Base-by-base conservation (phyloP, 257 asterid species). In the Lavandula angustifolia region DNA sequence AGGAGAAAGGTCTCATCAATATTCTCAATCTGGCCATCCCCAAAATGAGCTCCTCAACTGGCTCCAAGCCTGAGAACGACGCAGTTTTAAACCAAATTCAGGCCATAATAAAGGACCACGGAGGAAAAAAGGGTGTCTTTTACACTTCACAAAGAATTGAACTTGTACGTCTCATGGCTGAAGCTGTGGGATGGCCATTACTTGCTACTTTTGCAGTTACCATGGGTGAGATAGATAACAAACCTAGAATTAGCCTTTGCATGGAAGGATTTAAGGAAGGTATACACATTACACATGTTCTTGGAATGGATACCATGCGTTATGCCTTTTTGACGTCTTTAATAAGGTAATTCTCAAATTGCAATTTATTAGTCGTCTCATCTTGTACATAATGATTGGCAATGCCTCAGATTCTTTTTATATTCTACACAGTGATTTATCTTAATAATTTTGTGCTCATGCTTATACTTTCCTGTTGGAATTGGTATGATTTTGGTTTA, bases 301-400 rank as follows among this genome's bases (percentile, higher is more conserved):
- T 94, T 63, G 92, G 92, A 80, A 94, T 94, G 98, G 99, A 94
- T 79, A 94, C 98, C 42, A 94, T 87, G 95, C 96, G 99, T 75
- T 94, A 94, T 60, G 99, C 99, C 57, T 85, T 90, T 61, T 82
- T 94, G 76, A 88, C 97, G 41, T 90, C 97, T 64, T 84, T 94
- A 78, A 84, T 94, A 64, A 83, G 99, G 99, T 85, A 86, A 79
- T 61, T 70, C 61, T 38, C 48, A 52, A 46, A 63, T 69, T 44
- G 37, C 53, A 52, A 38, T 35, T 16, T 54, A 32, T 22, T 64
- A 53, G 38, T 42, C 12, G 55, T 41, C 49, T 42, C 12, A 52
- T 41, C 53, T 60, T 64, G 27, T 59, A 41, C 34, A 60, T 34
- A 56, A 60, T 68, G 65, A 53, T 17, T 59, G 10, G 52, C 73